Evolutionary conservation across 352 stramenopile genomes (phyloP), one percentile per base, ranked within the genome.

Genomic region (Phytophthora rubi): DNA sequence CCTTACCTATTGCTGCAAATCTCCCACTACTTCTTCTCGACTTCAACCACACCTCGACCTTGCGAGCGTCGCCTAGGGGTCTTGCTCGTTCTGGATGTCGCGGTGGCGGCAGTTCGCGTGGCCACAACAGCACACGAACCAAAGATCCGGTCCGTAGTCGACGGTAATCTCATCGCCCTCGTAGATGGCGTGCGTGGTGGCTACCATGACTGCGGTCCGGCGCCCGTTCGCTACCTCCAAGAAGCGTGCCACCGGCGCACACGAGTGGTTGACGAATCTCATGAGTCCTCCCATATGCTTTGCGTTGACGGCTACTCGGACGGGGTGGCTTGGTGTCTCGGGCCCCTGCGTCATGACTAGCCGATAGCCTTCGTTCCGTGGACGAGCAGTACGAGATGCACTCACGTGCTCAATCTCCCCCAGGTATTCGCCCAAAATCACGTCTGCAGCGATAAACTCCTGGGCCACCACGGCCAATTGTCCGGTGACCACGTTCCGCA

Each of bases 391-490:
- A 33, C 3, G 26, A 16, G 0, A 53, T 16, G n/a, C 52, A 26
- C 23, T 48, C 37, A 56, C 52, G 9, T 59, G 39, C 12, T 62
- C 51, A 28, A 68, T 5, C 35, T 59, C 59, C 0, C 51, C 59
- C 18, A 66, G 44, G 52, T 68, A 68, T 30, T 68, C 13, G 10
- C 53, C 53, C 26, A 61, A 26, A 3, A 68, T 42, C 30, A 37
- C 30, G 18, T 28, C 52, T 0, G n/a, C 39, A 1, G 42, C 52
- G 6, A 68, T 57, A n/a, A 56, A 28, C 1, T 33, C 45, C 15
- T 2, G 6, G 13, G 53, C 51, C 1, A 61, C 37, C 6, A 61
- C 61, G 9, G n/a, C 1, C 18, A 68, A 18, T 35, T 52, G 6
- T 13, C 37, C 1, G 3, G 52, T 58, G 0, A 26, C 18, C 1